phyloP scores from a whole-genome alignment of 352 stramenopile genomes.

The Phytophthora pluvialis region DNA sequence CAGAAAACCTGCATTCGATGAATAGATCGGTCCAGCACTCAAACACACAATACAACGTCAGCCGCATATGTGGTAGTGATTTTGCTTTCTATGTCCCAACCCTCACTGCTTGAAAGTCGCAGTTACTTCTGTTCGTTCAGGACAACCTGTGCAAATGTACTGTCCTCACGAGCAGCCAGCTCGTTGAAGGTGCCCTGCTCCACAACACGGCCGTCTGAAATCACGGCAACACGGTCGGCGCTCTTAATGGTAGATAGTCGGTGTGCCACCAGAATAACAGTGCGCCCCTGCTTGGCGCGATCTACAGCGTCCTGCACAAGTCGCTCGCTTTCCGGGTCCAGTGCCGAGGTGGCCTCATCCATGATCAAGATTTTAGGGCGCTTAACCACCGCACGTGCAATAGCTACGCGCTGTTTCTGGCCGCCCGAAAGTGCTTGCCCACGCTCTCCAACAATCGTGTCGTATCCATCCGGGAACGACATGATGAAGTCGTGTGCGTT shows the following conservation, averaged over 20 bases:
- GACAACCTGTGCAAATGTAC: constrained; percentile 81
- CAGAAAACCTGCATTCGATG: constrained; percentile 26
- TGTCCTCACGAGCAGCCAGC: constrained; percentile 63
- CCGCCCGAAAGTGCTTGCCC: constrained; percentile 75
- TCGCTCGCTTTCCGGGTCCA: constrained; percentile 79
- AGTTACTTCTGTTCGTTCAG: constrained; percentile 63
- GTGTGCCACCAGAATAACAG: constrained; percentile 97
- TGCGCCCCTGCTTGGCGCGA: constrained; percentile 87
- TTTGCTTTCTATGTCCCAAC: constrained; percentile 32
- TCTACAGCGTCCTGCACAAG: constrained; percentile 83
- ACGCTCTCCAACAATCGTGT: constrained; percentile 79
- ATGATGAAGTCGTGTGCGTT: constrained; percentile 85
- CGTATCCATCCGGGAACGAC: constrained; percentile 77
- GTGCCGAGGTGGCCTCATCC: constrained; percentile 78
- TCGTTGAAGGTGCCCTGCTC: constrained; percentile 84
- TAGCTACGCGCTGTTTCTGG: constrained; percentile 85
- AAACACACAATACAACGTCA: constrained; percentile 24
- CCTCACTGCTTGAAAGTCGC: constrained; percentile 2
- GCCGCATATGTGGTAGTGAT: constrained; percentile 10
- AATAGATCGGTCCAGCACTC: constrained; percentile 8
- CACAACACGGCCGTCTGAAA: constrained; percentile 86
- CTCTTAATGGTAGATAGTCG: constrained; percentile 94
- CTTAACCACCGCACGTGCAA: constrained; percentile 78
- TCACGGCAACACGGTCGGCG: constrained; percentile 92
- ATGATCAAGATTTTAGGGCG: constrained; percentile 80